Evolutionary conservation across 768 basidiomycete genomes (phyloP).

Genomic region (Boletus tylopilopsis): DNA sequence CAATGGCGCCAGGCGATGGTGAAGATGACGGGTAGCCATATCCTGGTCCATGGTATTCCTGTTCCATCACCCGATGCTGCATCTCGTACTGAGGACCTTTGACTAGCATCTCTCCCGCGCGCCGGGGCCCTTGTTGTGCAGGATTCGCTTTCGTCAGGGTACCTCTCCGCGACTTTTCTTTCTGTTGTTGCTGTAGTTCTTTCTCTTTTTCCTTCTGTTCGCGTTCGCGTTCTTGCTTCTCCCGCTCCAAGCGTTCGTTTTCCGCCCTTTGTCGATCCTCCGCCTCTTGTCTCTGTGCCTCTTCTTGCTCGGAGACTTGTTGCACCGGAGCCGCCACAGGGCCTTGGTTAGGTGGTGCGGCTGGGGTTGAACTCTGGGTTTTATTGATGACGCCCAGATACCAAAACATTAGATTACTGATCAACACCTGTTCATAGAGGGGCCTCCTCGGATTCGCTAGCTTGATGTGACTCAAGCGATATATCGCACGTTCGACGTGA

Average conservation of each 20-base stretch:
- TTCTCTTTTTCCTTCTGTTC: slow-evolving; percentile 39
- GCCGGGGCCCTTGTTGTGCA: slow-evolving; percentile 44
- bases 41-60: slow-evolving; percentile 60
- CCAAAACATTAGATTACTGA: slow-evolving; percentile 98
- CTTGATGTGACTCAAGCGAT: slow-evolving; percentile 97
- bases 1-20: slow-evolving; percentile 19
- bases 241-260: slow-evolving; percentile 44
- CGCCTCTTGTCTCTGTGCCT: slow-evolving; percentile 37
- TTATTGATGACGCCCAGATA: slow-evolving; percentile 98
- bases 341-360: slow-evolving; percentile 33
- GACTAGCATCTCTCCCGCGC: slow-evolving; percentile 83
- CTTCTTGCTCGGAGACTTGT: slow-evolving; percentile 33
- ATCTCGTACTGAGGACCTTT: slow-evolving; percentile 90
- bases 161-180: slow-evolving; percentile 38
- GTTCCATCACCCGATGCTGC: slow-evolving; percentile 91
- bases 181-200: slow-evolving; percentile 39
- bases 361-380: slow-evolving; percentile 51
- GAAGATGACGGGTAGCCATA: slow-evolving; percentile 27
- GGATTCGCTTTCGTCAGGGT: slow-evolving; percentile 67
- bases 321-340: slow-evolving; percentile 22
- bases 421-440: slow-evolving; percentile 93
- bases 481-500: slow-evolving; percentile 97
- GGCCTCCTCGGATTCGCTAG: slow-evolving; percentile 95
- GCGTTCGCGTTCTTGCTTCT: slow-evolving; percentile 53
- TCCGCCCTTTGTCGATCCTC: slow-evolving; percentile 40